Percentiles rank a stretch among this genome's conserved stretches.
phyloP scores from a whole-genome alignment of 768 basidiomycete genomes.

The Mycena kentingensis region DNA sequence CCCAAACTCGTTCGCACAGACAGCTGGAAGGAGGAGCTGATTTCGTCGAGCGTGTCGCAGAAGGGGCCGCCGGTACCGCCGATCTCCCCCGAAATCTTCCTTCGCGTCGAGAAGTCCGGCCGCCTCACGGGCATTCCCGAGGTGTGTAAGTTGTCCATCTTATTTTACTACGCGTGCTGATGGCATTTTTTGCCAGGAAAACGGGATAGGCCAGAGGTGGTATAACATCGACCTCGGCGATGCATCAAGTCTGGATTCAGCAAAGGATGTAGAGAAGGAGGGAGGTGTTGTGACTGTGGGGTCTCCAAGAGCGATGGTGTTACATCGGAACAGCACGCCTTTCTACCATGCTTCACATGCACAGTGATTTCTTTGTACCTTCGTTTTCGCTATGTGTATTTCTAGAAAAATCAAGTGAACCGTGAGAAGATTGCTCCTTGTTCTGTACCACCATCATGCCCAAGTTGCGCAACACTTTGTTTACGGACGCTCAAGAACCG shows the following conservation, averaged over 20 bases:
- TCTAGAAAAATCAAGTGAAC: too few relatives aligned
- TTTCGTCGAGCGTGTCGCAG: slow-evolving; percentile 4
- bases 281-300: not conserved
- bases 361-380: too few relatives aligned
- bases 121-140: slow-evolving; percentile 6
- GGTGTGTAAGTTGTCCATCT: not conserved
- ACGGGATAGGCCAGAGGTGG: slow-evolving; percentile 2
- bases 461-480: too few relatives aligned
- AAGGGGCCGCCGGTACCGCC: slow-evolving; percentile 5
- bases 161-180: too few relatives aligned
- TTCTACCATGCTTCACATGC: too few relatives aligned
- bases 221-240: slow-evolving; percentile 15
- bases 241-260: not conserved
- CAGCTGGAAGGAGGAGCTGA: slow-evolving; percentile 10
- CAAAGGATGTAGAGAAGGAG: not conserved
- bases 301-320: not conserved
- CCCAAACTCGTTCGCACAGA: slow-evolving; percentile 6
- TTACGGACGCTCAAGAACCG: too few relatives aligned
- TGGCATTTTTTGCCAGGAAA: not conserved
- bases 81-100: slow-evolving; percentile 15
- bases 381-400: too few relatives aligned
- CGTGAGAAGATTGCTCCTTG: too few relatives aligned
- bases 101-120: slow-evolving; percentile 8
- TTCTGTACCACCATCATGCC: too few relatives aligned
- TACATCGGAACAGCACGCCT: not conserved